These are phyloP conservation scores for Colletotrichum paranaense DNA, from an alignment of 2,329 filamentous ascomycete genomes.

Conservation along the genomic window DNA sequence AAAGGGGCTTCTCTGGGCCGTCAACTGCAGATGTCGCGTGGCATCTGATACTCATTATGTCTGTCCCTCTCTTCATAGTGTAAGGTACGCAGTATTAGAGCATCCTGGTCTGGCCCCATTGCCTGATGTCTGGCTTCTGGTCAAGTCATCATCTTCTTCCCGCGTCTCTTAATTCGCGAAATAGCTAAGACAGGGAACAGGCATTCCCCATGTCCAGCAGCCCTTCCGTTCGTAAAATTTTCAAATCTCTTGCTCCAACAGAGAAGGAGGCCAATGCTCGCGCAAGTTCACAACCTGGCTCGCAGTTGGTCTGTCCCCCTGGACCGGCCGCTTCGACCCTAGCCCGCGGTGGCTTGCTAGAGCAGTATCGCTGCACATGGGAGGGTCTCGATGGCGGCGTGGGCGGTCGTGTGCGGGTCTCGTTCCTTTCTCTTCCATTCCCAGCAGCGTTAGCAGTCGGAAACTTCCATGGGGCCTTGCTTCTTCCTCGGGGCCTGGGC, in stretches of 20 bases:
- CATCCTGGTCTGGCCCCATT: background rate
- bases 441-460: background rate
- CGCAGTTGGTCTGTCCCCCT: slow-evolving; percentile 6
- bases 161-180: slow-evolving; percentile 9
- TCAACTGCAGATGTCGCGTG: background rate
- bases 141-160: slow-evolving; percentile 19
- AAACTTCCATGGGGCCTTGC: background rate
- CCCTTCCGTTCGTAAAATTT: slow-evolving; percentile 27
- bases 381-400: background rate
- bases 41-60: background rate
- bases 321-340: slow-evolving; percentile 6
- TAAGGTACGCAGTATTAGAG: too few species aligned
- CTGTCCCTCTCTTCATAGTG: background rate
- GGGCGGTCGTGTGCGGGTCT: background rate
- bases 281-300: slow-evolving; percentile 12
- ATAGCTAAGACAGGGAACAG: slow-evolving; percentile 5
- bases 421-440: background rate
- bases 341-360: slow-evolving; percentile 26
- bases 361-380: slow-evolving; percentile 19
- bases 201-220: slow-evolving; percentile 32
- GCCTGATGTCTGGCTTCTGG: slow-evolving; percentile 18
- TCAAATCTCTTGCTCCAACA: slow-evolving; percentile 25
- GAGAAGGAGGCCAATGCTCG: slow-evolving; percentile 2
- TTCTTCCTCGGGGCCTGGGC: background rate
- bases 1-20: background rate